Evolutionary conservation across 805 yeast species (phyloP).

Genomic region (Wickerhamiella australiensis): DNA sequence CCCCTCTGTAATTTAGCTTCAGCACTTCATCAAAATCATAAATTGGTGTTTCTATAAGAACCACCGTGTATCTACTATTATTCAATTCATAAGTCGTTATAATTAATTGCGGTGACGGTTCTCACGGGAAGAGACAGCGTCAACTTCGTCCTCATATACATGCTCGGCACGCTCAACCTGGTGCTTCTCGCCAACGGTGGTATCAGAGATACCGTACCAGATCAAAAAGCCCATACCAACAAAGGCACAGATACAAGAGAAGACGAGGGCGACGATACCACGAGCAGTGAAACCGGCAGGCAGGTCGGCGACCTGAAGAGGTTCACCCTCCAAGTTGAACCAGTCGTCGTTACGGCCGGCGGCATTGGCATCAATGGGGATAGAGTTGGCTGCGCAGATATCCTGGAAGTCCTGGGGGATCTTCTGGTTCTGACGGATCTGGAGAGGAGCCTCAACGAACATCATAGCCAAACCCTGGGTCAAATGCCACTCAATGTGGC

Average conservation of each 20-base stretch:
- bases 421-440: constrained; percentile 42
- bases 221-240: constrained; percentile 69
- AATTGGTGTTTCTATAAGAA: background rate
- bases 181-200: constrained; percentile 9
- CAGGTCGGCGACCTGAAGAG: constrained; percentile 49
- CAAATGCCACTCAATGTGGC: constrained; percentile 98
- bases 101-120: background rate
- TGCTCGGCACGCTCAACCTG: constrained; percentile 10
- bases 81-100: constrained; percentile 3
- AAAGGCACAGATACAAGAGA: constrained; percentile 76
- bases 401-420: constrained; percentile 49
- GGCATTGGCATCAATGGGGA: constrained; percentile 64
- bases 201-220: constrained; percentile 74
- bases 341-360: constrained; percentile 62
- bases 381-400: constrained; percentile 47
- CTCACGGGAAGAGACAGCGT: constrained; percentile 1
- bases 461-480: constrained; percentile 80
- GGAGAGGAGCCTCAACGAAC: constrained; percentile 72
- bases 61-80: constrained; percentile 3
- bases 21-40: constrained; percentile 1
- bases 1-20: too few species aligned
- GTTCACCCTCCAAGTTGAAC: constrained; percentile 61
- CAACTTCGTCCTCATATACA: constrained; percentile 5
- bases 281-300: constrained; percentile 89
- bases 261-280: constrained; percentile 88